A percentile compares a stretch with the other conserved stretches of the same genome.
phyloP scores from a whole-genome alignment of 2,329 filamentous ascomycete genomes.

The Hypoxylon sp. region DNA sequence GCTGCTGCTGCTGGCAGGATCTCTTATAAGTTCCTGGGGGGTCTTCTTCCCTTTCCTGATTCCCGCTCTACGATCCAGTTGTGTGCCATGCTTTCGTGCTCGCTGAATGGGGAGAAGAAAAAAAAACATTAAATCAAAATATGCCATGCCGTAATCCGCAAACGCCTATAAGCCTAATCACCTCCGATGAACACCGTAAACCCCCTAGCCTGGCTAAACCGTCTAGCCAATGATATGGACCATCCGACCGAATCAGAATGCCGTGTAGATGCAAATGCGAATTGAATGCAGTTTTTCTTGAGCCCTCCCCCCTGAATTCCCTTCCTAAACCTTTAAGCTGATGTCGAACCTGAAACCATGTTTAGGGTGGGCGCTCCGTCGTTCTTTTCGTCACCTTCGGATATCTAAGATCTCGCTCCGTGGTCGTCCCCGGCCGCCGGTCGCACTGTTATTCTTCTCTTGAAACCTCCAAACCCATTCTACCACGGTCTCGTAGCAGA shows the following conservation, averaged over 20 bases:
- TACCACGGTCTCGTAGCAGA: constrained; percentile 95
- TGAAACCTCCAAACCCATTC: constrained; percentile 81
- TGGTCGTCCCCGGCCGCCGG: constrained; percentile 48
- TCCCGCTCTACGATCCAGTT: constrained; percentile 27
- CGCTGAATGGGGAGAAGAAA: constrained; percentile 11
- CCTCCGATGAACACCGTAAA: constrained; percentile 31
- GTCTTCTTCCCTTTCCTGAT: constrained; percentile 6
- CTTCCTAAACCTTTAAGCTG: constrained; percentile 3
- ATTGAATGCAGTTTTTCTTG: constrained; percentile 33
- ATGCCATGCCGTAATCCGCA: constrained; percentile 36
- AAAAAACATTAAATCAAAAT: constrained; percentile 9
- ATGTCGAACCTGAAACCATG: constrained; percentile 3
- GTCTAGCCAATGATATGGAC: constrained; percentile 40
- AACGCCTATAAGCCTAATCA: constrained; percentile 30
- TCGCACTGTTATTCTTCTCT: constrained; percentile 51
- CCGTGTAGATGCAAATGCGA: constrained; percentile 40
- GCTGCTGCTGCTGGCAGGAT: constrained; percentile 6
- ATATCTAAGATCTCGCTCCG: constrained; percentile 55
- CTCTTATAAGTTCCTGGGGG: constrained; percentile 20
- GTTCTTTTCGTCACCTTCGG: constrained; percentile 39
- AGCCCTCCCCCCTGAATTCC: constrained; percentile 15
- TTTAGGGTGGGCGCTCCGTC: constrained; percentile 1
- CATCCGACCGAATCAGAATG: constrained; percentile 39
- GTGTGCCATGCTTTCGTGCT: constrained; percentile 33
- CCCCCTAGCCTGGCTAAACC: constrained; percentile 26